Percentiles rank a stretch among this genome's conserved stretches.
These are phyloP conservation scores for Hygrocybe punicea DNA, from an alignment of 768 basidiomycete genomes.

Conservation along the genomic window DNA sequence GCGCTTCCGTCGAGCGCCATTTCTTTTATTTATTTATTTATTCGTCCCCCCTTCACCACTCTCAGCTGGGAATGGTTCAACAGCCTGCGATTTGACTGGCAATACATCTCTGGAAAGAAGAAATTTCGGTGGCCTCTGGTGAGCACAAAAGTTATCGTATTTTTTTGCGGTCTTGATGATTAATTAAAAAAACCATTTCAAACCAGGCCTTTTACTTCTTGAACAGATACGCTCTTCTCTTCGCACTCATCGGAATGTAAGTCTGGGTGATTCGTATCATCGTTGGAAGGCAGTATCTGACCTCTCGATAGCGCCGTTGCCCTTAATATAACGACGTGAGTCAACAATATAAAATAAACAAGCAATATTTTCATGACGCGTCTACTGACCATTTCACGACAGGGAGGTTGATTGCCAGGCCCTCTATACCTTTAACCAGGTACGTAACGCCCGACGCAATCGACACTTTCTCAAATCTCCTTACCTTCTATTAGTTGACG, in stretches of 20 bases:
- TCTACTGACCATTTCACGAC: slow-evolving; percentile 4
- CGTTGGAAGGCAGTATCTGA: too few relatives aligned
- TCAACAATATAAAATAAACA: too few relatives aligned
- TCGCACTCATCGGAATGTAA: slow-evolving; percentile 22
- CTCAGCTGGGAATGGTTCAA: slow-evolving; percentile 60
- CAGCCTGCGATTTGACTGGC: slow-evolving; percentile 71
- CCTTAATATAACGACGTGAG: too few relatives aligned
- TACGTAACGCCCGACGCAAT: slow-evolving; percentile 18
- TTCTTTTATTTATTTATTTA: too few relatives aligned
- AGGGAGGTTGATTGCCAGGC: slow-evolving; percentile 61
- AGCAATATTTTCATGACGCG: too few relatives aligned
- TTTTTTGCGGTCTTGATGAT: too few relatives aligned
- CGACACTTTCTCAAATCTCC: slow-evolving; percentile 4
- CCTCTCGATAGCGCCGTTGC: too few relatives aligned
- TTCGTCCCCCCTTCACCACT: too few relatives aligned
- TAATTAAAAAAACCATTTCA: too few relatives aligned
- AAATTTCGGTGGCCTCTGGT: slow-evolving; percentile 69
- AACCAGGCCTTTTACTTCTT: neutral
- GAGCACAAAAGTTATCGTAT: too few relatives aligned
- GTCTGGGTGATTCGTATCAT: too few relatives aligned
- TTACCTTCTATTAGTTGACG: slow-evolving; percentile 32
- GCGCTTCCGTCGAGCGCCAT: neutral
- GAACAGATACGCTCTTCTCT: neutral
- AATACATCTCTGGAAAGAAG: slow-evolving; percentile 53
- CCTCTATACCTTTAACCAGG: slow-evolving; percentile 65